Evolutionary conservation across 1,284 basidiomycete species (phyloP), one percentile per base, ranked within the genome.

Genomic region (Irpex rosettiformis): DNA sequence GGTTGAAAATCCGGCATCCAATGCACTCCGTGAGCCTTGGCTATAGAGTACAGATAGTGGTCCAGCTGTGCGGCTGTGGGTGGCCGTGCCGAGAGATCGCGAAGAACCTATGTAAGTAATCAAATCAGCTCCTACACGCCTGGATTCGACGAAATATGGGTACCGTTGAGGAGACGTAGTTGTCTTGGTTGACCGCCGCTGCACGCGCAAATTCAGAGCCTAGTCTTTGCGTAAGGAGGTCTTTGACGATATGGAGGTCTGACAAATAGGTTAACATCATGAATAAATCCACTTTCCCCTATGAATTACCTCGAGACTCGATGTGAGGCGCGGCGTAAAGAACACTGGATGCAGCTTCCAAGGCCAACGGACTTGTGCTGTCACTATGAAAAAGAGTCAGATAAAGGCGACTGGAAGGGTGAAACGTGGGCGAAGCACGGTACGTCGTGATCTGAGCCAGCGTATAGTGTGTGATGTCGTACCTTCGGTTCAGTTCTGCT

Each of bases 271-370:
- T 24, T 13, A 28, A 47, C n/a, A 21, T 16, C 13, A 42, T 18
- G 40, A 21, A 21, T 57, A 47, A 3, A 4, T 56, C 22, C 24
- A 55, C 53, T 10, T 1, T 21, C 16, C 13, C 33, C 16, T 4
- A 22, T 24, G 25, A 42, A 63, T 37, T 53, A 86, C 88, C 88
- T 80, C 79, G 84, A 4, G 76, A 82, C 40, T 83, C 81, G 3
- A 79, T 71, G 51, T 79, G 77, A 21, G 82, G 79, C 2, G 83
- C 79, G 13, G 86, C 81, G 64, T 79, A 84, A 57, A 90, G 83
- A 59, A 91, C 79, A 57, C 79, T 88, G 4, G 85, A 83, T 21
- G 81, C 81, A 27, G 88, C 87, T 70, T 90, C 88, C 18, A 81
- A 66, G 11, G 86, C 67, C 45, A 73, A 67, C 3, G 84, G 81